These are phyloP conservation scores for Russula lepida DNA, from an alignment of 768 basidiomycete species.

Conservation along the genomic window DNA sequence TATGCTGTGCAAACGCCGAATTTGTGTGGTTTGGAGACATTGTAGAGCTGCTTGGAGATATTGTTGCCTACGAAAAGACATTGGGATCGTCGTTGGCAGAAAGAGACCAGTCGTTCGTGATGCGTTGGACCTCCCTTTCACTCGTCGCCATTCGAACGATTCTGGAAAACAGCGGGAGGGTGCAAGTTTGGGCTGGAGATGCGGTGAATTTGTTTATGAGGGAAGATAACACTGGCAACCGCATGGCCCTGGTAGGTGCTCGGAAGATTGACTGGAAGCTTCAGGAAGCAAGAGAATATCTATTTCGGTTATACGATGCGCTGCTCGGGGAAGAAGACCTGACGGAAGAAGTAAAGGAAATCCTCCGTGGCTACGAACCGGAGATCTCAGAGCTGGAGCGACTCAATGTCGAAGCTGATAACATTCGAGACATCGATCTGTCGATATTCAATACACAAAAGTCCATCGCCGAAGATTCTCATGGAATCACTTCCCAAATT, in stretches of 20 bases:
- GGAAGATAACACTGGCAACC: not conserved
- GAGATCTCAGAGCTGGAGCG: not conserved
- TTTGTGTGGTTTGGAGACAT: not conserved
- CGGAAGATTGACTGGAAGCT: not conserved
- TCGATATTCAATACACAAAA: not conserved
- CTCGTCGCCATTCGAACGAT: constrained; percentile 5
- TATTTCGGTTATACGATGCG: not conserved
- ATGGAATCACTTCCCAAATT: not conserved
- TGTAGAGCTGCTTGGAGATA: not conserved
- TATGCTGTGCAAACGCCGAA: not conserved
- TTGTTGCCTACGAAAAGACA: not conserved
- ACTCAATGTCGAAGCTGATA: not conserved
- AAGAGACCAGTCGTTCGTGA: not conserved
- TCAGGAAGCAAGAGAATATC: not conserved
- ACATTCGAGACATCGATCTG: not conserved
- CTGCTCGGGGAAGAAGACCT: not conserved
- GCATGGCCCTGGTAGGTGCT: not conserved
- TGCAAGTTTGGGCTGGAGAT: not conserved
- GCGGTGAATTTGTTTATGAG: not conserved
- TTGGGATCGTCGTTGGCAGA: not conserved
- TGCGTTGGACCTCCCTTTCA: constrained; percentile 15
- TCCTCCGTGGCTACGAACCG: not conserved
- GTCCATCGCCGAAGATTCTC: not conserved
- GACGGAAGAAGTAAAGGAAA: not conserved
- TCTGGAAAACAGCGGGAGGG: not conserved